These are phyloP conservation scores for Cajanus cajan DNA, from an alignment of 306 rosid genomes.

Conservation along the genomic window DNA sequence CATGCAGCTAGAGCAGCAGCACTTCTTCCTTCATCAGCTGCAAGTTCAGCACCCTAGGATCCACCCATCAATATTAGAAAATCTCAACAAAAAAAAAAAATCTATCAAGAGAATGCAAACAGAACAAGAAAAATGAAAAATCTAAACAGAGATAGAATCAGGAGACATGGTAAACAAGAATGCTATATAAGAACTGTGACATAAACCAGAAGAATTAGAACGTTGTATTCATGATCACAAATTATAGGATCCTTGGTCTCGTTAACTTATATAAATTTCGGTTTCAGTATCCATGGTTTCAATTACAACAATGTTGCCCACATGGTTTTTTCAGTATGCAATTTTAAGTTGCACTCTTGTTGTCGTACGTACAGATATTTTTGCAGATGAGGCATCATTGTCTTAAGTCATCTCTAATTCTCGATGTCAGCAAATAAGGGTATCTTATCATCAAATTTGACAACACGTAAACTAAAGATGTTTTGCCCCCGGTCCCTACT, in stretches of 20 bases:
- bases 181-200: not conserved
- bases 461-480: not conserved
- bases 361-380: not conserved
- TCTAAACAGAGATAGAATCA: slow-evolving; percentile 10
- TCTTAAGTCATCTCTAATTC: not conserved
- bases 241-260: not conserved
- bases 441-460: not conserved
- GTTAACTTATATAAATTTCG: not conserved
- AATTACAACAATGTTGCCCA: not conserved
- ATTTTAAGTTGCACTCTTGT: not conserved
- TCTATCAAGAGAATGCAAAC: not conserved
- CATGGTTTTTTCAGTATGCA: not conserved
- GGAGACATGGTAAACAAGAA: not conserved
- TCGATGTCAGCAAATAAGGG: not conserved
- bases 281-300: not conserved
- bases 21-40: slow-evolving; percentile 85
- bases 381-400: not conserved
- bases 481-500: not conserved
- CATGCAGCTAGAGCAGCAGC: slow-evolving; percentile 98
- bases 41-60: slow-evolving; percentile 89
- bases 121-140: slow-evolving; percentile 6
- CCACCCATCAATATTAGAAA: slow-evolving; percentile 30
- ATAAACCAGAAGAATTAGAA: not conserved
- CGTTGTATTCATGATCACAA: not conserved
- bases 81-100: not conserved